Evolutionary conservation across 2,329 filamentous ascomycete species (phyloP).

Genomic region (Pseudocercospora ulei): DNA sequence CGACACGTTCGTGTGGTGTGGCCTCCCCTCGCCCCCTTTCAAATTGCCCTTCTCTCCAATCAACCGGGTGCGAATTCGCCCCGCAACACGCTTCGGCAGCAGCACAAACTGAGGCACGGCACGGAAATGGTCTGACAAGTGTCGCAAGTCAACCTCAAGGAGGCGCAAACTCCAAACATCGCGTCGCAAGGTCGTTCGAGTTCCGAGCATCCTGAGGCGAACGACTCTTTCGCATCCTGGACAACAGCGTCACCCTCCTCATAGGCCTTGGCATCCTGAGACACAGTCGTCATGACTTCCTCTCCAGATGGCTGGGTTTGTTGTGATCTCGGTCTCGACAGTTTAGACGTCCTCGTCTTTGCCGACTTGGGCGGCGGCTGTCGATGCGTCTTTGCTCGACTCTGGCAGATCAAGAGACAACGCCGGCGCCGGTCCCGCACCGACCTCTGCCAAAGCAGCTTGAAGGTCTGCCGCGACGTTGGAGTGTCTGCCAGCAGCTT

Average conservation of each 20-base stretch:
- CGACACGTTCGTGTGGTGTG: no score
- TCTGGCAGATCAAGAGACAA: conserved; percentile 7
- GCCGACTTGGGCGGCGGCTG: conserved; percentile 9
- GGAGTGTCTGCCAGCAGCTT: conserved; percentile 17
- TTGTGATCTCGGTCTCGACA: conserved; percentile 15
- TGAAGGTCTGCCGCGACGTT: conserved; percentile 22
- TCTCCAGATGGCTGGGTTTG: conserved; percentile 24
- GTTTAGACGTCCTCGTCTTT: conserved; percentile 18
- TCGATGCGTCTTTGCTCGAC: conserved; percentile 10
- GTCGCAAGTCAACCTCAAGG: background rate
- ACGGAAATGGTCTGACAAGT: no score
- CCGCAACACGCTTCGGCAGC: no score
- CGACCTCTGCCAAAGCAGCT: conserved; percentile 22
- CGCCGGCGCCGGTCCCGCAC: conserved; percentile 20
- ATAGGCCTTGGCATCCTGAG: conserved; percentile 28
- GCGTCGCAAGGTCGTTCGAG: background rate
- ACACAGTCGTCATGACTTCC: conserved; percentile 28
- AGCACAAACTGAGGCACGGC: no score
- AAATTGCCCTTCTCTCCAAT: no score
- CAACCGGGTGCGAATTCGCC: no score
- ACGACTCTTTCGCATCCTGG: conserved; percentile 24
- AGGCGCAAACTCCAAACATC: background rate
- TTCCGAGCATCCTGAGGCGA: conserved; percentile 1
- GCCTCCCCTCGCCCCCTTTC: no score
- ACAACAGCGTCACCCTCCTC: conserved; percentile 33